Evolutionary conservation across 2,329 filamentous ascomycete genomes (phyloP), one percentile per base, ranked within the genome.

Genomic region (Dendrostoma leiphaemia): DNA sequence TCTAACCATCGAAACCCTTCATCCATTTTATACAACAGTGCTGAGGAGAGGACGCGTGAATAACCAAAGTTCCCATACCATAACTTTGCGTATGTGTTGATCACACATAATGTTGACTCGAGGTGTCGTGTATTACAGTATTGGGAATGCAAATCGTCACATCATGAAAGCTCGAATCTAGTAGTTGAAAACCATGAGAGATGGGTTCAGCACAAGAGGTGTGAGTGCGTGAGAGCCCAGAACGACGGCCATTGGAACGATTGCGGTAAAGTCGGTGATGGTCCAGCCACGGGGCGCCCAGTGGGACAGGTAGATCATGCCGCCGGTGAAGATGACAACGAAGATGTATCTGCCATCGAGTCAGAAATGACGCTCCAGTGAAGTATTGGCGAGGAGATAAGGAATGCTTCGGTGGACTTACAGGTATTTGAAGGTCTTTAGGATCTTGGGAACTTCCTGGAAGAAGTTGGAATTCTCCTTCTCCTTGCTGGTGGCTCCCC

Each of bases 171-270:
- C 19, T n/a, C 9, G 17, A 29, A 19, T 63, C 73, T n/a, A 83
- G 69, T 75, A 83, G 19, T 76, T 80, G 61, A 83, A 82, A 60
- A 78, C 72, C 82, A 86, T 85, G 66, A 85, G 66, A 49, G 79
- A 80, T 8, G 82, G 82, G 61, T 85, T 85, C 52, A 85, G 68
- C 45, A 73, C 76, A 38, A 85, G 75, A 10, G 82, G 82, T 43
- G 84, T 65, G 40, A 83, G 66, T 59, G 83, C 80, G 64, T 85
- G 81, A 37, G 72, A 74, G 40, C 75, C 68, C n/a, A 84, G 68
- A 34, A 82, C 71, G 32, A 73, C 76, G 32, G 67, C 67, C 38
- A 86, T 66, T 15, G 83, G 83, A 57, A 74, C 81, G 63, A 86
- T 82, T 41, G 83, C 80, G 9, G 81, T 76, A 61, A 86, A 81